Base-by-base conservation (phyloP, 768 basidiomycete species). In the Suillus occidentalis region DNA sequence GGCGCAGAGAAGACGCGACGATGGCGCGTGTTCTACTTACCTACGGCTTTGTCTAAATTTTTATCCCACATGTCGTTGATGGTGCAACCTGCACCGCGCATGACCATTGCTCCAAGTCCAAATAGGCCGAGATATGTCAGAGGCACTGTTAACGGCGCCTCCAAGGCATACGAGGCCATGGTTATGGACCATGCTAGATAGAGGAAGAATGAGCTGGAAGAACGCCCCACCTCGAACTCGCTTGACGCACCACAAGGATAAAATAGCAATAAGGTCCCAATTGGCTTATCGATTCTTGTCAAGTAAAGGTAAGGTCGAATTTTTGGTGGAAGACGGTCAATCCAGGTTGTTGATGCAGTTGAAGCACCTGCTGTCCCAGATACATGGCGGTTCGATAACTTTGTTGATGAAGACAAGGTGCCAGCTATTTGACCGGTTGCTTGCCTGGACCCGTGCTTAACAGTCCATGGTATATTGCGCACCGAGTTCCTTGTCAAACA, bases 1-100 rank as follows among this genome's bases (percentile, higher is more conserved):
- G 36, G 28, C 31, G 42, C 37, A 34, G 52, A 42, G 58, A 39
- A 37, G 14, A 55, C 34, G 28, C 16, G 31, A 7, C 34, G 13
- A 53, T 31, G 14, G 28, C 25, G 37, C 37, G 56, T 42, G 34
- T n/a, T 62, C 18, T 37, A 63, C 76, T 65, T 72, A 95, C 96
- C 95, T 58, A 99, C 97, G 45, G 89, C 88, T 73, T 87, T 89
- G 82, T 99, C 97, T 53, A 97, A 85, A 66, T 93, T 88, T 67
- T 83, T 84, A 77, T 99, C 97, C 97, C 97, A 99, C 88, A 99
- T 89, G 73, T 99, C 97, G 75, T 99, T 99, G 70, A 99, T 97
- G 3, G 94, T 98, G 77, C 97, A 99, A 4, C 97, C 97, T 25
- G 97, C 97, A 6, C 97, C 94, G 22, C 97, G 89, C 97, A 99